These are phyloP conservation scores for Heliamphora pulchella DNA, from an alignment of 179 eudicot species.

Conservation along the genomic window DNA sequence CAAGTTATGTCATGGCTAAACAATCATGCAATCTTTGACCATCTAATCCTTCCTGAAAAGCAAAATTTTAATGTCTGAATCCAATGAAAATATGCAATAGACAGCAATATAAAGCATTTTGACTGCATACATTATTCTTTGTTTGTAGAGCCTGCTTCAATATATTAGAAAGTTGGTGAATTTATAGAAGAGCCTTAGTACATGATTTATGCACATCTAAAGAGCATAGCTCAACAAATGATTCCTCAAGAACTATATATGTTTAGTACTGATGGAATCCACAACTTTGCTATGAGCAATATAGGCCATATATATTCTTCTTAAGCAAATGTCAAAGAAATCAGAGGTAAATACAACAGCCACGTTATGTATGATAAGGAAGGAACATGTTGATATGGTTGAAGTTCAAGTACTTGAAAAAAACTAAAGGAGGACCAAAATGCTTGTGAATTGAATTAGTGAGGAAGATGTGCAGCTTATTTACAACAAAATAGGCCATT, in stretches of 20 bases:
- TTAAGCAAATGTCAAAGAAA: conserved; percentile 58
- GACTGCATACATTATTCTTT: conserved; percentile 54
- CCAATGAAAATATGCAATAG: background rate
- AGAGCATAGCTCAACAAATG: conserved; percentile 65
- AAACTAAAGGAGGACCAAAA: no score
- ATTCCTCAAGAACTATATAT: conserved; percentile 52
- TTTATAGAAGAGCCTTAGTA: conserved; percentile 47
- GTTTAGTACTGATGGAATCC: conserved; percentile 40
- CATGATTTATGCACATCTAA: conserved; percentile 65
- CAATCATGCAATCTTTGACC: no score
- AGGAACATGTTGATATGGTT: conserved; percentile 52
- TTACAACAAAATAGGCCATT: no score
- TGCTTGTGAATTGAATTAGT: no score
- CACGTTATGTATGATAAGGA: conserved; percentile 49
- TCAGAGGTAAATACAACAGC: conserved; percentile 50
- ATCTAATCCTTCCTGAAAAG: background rate
- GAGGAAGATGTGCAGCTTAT: no score
- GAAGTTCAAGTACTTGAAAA: no score
- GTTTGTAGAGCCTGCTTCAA: conserved; percentile 48
- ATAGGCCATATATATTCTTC: conserved; percentile 52
- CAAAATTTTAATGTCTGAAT: background rate
- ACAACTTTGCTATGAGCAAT: conserved; percentile 46
- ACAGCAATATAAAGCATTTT: background rate
- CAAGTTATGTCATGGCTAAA: no score
- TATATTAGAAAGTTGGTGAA: conserved; percentile 54